Evolutionary conservation across 305 asterid genomes (phyloP).

Genomic region (Coffea humblotiana): DNA sequence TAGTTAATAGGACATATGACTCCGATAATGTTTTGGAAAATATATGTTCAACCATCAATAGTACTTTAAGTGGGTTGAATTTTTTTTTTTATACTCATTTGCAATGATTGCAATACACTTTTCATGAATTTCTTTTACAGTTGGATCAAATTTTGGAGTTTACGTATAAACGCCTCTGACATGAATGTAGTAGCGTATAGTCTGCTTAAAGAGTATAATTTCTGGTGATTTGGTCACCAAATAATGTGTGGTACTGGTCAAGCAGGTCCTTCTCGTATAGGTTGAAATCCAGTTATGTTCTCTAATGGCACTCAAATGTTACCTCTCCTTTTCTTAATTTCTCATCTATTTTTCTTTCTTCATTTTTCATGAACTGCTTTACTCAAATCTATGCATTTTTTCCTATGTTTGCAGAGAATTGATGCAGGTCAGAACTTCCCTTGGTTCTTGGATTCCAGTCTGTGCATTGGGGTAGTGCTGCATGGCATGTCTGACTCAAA

Average conservation of each 20-base stretch:
- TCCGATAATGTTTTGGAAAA: neutral
- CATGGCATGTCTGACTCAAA: slow-evolving; percentile 77
- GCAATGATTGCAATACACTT: neutral
- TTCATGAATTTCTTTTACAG: neutral
- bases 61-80: neutral
- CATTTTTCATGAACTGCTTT: neutral
- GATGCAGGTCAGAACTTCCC: slow-evolving; percentile 64
- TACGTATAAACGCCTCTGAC: neutral
- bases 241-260: neutral
- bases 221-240: neutral
- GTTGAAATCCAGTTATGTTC: neutral
- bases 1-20: neutral
- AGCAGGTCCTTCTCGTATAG: neutral
- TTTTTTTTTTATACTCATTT: neutral
- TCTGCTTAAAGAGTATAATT: neutral
- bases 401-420: slow-evolving; percentile 58
- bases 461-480: slow-evolving; percentile 73
- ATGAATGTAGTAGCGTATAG: neutral
- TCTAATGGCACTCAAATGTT: neutral
- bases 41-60: neutral
- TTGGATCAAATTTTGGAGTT: neutral
- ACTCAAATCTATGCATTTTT: neutral
- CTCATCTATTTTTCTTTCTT: neutral
- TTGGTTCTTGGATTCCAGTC: slow-evolving; percentile 71
- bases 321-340: neutral